Conservation (phyloP, 306 rosid genomes). For the Ochetophila trinervis region DNA sequence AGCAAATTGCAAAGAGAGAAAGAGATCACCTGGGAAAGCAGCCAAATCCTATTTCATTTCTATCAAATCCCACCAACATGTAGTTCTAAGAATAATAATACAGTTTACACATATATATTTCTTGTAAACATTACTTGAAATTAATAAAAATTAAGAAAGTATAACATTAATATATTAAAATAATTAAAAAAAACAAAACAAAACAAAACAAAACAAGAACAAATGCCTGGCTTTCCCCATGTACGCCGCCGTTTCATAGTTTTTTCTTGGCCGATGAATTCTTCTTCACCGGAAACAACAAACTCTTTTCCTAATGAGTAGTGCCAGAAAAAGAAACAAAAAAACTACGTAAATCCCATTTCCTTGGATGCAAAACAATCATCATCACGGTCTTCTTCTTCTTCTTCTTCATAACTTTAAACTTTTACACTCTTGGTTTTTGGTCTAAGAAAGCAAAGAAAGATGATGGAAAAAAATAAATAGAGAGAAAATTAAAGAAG, state of each 20-base stretch:
- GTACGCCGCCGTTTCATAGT: conserved; percentile 56
- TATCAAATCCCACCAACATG: background rate
- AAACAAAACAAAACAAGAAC: conserved; percentile 28
- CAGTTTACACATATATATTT: conserved; percentile 26
- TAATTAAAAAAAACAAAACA: background rate
- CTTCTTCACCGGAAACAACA: conserved; percentile 29
- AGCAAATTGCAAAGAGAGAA: background rate
- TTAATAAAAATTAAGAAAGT: background rate
- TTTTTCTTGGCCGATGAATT: conserved; percentile 35
- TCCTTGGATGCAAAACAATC: background rate
- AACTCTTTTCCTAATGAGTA: background rate
- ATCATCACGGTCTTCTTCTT: conserved; percentile 20
- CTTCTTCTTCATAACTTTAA: conserved; percentile 34
- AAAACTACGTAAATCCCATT: conserved; percentile 15
- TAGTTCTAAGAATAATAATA: conserved; percentile 27
- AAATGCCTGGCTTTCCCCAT: conserved; percentile 97
- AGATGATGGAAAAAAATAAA: background rate
- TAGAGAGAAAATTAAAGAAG: conserved; percentile 7
- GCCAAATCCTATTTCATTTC: conserved; percentile 44
- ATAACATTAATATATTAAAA: background rate
- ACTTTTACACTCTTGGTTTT: conserved; percentile 6
- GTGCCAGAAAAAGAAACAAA: conserved; percentile 14
- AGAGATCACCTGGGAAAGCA: conserved; percentile 45
- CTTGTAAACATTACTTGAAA: background rate
- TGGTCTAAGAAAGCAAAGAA: conserved; percentile 13